phyloP scores from a whole-genome alignment of 257 asterid genomes.

The Solanum clarkiae region DNA sequence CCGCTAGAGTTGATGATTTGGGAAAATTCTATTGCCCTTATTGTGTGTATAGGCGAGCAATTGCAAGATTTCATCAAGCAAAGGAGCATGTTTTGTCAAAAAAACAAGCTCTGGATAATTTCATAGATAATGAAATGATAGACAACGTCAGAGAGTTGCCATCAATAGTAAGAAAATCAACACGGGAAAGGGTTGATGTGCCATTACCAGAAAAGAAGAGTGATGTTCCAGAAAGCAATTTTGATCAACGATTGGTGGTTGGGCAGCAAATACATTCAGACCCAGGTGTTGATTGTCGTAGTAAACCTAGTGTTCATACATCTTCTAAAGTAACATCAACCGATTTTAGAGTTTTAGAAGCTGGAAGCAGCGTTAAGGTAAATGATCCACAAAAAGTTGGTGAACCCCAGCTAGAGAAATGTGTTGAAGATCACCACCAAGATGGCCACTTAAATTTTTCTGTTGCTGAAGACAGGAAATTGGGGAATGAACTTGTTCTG shows the following conservation, averaged over 20 bases:
- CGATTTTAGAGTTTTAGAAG: slow-evolving; percentile 3
- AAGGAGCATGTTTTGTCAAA: slow-evolving; percentile 35
- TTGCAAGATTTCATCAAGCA: slow-evolving; percentile 35
- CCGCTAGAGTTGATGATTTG: slow-evolving; percentile 32
- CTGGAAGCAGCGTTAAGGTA: background rate
- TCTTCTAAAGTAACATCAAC: slow-evolving; percentile 2
- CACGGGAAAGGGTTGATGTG: background rate
- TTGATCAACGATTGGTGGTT: background rate
- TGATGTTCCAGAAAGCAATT: background rate
- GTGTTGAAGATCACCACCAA: background rate
- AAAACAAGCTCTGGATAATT: slow-evolving; percentile 47
- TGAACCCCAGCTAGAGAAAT: background rate
- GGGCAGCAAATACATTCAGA: slow-evolving; percentile 3
- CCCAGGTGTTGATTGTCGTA: slow-evolving; percentile 5
- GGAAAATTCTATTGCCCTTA: slow-evolving; percentile 72
- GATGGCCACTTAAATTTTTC: background rate
- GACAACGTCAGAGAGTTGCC: slow-evolving; percentile 10
- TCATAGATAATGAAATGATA: slow-evolving; percentile 23
- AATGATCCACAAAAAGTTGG: slow-evolving; percentile 1
- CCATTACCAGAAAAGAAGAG: background rate
- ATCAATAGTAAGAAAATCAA: slow-evolving; percentile 7
- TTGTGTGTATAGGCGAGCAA: slow-evolving; percentile 42
- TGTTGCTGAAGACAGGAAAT: background rate
- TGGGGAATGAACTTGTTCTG: background rate
- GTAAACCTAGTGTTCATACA: background rate